Base-by-base conservation (phyloP, 768 basidiomycete genomes). In the Panus rudis region DNA sequence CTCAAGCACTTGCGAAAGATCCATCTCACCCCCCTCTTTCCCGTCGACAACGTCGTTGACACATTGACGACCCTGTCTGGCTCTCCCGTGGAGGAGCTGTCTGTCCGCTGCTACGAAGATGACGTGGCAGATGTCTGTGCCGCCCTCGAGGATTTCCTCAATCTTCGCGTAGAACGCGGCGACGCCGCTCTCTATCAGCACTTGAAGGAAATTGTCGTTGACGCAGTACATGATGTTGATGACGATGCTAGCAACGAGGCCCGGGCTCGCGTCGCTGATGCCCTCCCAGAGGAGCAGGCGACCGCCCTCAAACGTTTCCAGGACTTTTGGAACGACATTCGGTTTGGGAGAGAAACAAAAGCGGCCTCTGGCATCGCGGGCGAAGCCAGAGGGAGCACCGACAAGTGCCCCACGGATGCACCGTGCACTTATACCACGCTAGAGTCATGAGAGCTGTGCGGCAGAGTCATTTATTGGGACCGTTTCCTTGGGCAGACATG, bases 21-120 rank as follows among this genome's bases (percentile, higher is more conserved):
- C 4, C 76, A 78, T 57, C 76, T 79, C 56, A 68, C 73, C 1
- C 78, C 78, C 0, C 78, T 73, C 61, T 76, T 81, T 67, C 76
- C 78, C 21, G 66, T 78, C 28, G 75, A 78, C 54, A 70, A 67
- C 52, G 72, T 80, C 45, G 74, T 75, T 21, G 72, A 78, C 51
- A 79, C 79, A 3, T 70, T 79, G 52, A 58, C 74, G 10, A 73
- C 73, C 50, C 68, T 82, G 25, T 72, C 76, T 8, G 75, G 70
- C 22, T 76, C 75, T 0, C 80, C 79, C 19, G 74, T 82, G 40
- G 76, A 80, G 53, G 65, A 63, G 13, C 63, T 81, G 14, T 73
- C 73, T 6, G 64, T 80, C 40, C 71, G 76, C 47, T 79, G 78
- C 61, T 78, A 73, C 58, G 73, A 73, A 44, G 78, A 79, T 48